A percentile compares a stretch with the other conserved stretches of the same genome.
phyloP scores from a whole-genome alignment of 2,329 filamentous ascomycete species.

The Aspergillus oerlinghausenensis region DNA sequence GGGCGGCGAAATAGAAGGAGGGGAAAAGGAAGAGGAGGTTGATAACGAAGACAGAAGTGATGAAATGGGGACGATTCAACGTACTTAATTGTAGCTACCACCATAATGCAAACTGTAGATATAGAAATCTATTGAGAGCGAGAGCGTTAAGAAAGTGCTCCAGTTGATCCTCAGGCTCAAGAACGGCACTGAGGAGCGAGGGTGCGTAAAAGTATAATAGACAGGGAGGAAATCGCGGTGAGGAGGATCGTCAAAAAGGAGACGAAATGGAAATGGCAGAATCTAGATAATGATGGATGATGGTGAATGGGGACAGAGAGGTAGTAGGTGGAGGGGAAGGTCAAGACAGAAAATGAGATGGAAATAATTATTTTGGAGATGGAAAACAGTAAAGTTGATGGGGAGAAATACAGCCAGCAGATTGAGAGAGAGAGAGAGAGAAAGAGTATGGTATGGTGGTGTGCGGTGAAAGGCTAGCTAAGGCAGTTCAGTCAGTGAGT shows the following conservation, averaged over 20 bases:
- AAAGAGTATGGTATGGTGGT: background rate
- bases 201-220: constrained; percentile 6
- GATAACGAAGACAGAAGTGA: constrained; percentile 8
- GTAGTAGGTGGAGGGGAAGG: constrained; percentile 3
- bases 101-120: constrained; percentile 41
- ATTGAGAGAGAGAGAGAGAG: background rate
- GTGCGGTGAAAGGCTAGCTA: background rate
- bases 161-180: constrained; percentile 2
- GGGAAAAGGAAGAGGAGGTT: constrained; percentile 5
- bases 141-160: constrained; percentile 4
- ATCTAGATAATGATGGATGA: background rate
- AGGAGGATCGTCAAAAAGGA: constrained; percentile 3
- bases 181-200: constrained; percentile 12
- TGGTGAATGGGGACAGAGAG: constrained; percentile 2
- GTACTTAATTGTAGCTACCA: constrained; percentile 62
- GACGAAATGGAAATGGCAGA: background rate
- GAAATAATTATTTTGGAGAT: constrained; percentile 4
- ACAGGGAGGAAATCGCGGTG: constrained; percentile 10
- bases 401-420: background rate
- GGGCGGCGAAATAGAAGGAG: constrained; percentile 9
- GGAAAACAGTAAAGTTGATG: constrained; percentile 3
- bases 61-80: constrained; percentile 22
- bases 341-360: constrained; percentile 3
- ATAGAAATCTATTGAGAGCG: constrained; percentile 9
- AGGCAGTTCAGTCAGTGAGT: background rate